phyloP scores from a whole-genome alignment of 768 basidiomycete species.

The Leccinum boreale region DNA sequence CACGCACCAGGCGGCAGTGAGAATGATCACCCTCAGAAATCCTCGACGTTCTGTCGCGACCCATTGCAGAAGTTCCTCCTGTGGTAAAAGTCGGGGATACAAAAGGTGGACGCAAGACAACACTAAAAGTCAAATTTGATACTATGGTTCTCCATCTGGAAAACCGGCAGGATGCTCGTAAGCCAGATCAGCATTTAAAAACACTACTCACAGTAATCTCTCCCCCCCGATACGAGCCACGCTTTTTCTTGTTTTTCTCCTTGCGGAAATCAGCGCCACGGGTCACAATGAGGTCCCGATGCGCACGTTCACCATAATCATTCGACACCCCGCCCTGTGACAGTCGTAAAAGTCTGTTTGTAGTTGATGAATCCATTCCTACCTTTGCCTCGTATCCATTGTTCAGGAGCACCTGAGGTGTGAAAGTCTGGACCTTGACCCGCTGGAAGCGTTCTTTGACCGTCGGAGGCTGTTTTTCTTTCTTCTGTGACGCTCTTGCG shows the following conservation, averaged over 20 bases:
- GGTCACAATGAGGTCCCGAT: constrained; percentile 86
- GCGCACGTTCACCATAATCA: constrained; percentile 88
- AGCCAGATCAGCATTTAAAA: background rate
- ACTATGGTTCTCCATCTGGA: constrained; percentile 76
- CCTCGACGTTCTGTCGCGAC: background rate
- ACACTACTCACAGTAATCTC: constrained; percentile 77
- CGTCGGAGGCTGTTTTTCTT: constrained; percentile 31
- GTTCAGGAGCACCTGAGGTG: constrained; percentile 41
- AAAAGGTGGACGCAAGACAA: background rate
- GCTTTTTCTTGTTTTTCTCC: constrained; percentile 99
- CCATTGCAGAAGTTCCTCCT: background rate
- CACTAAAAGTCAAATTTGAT: constrained; percentile 71
- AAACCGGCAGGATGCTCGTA: background rate
- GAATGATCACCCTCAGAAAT: background rate
- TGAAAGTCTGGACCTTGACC: constrained; percentile 63
- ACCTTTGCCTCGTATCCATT: constrained; percentile 85
- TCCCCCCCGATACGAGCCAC: constrained; percentile 90
- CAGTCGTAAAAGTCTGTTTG: background rate
- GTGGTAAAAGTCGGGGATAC: background rate
- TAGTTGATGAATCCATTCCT: constrained; percentile 15
- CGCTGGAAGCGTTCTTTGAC: constrained; percentile 74
- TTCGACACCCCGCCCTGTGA: constrained; percentile 56
- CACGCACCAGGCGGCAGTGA: background rate
- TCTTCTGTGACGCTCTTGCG: constrained; percentile 1
- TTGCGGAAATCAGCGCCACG: constrained; percentile 95